Evolutionary conservation across 2,329 filamentous ascomycete genomes (phyloP), one percentile per base, ranked within the genome.

Genomic region (Colletotrichum higginsianum): DNA sequence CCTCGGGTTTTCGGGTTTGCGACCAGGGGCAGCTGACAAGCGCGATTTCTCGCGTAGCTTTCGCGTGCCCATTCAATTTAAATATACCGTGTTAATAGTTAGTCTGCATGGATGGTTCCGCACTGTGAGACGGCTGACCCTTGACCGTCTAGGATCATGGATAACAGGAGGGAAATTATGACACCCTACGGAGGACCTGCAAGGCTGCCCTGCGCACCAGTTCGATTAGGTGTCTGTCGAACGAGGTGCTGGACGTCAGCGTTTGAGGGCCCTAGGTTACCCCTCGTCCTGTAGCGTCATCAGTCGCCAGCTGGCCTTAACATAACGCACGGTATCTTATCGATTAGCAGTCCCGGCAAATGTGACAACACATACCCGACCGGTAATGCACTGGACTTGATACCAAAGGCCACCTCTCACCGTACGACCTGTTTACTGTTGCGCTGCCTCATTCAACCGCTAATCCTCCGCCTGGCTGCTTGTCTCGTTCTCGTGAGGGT

Each of bases 321-420:
- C 30, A 13, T 2, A 55, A 53, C 16, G 26, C 9, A n/a, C 9
- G n/a, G 55, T 42, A 42, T 13, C 35, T 40, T 57, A 42, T 57
- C 55, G 55, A 57, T 57, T 42, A 21, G 53, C 23, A n/a, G 55
- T 57, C 35, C 16, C 7, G 35, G n/a, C 23, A 40, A 21, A 26
- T 50, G 46, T 40, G n/a, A 35, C 15, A 47, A 44, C n/a, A 9
- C 18, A 49, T 61, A 16, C 7, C 55, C 46, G 13, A 38, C 35
- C 35, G 8, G 35, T 11, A 11, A 38, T 49, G 12, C 18, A 18
- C 30, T 58, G 16, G 46, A 38, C n/a, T 23, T 57, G 18, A 16
- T 9, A 38, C 38, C 58, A 61, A 47, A 61, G 60, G 60, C 60
- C 60, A 62, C 47, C 35, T 62, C 46, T 52, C 35, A 57, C 47